A percentile compares a stretch with the other conserved stretches of the same genome.
phyloP scores from a whole-genome alignment of 352 stramenopile species.

The Globisporangium recalcitrans region DNA sequence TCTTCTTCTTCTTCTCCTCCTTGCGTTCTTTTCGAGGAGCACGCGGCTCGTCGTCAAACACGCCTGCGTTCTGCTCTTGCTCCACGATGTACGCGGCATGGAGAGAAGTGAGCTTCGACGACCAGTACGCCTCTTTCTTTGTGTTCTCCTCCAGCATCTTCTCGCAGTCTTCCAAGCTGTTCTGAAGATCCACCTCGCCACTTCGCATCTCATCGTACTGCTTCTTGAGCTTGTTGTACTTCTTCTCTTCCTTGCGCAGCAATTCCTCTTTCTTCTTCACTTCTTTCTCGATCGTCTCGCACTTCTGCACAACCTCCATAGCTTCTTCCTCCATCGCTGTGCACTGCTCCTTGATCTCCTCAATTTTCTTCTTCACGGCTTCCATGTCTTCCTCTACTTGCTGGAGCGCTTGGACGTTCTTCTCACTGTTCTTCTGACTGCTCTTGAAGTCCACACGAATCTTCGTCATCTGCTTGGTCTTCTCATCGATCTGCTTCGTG shows the following conservation, averaged over 20 bases:
- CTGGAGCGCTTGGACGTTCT: conserved; percentile 54
- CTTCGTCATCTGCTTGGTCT: conserved; percentile 86
- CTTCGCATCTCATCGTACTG: conserved; percentile 88
- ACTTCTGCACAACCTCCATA: conserved; percentile 86
- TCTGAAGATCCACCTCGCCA: conserved; percentile 91
- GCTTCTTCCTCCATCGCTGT: conserved; percentile 92
- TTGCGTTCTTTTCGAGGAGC: conserved; percentile 36
- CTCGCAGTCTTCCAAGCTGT: conserved; percentile 90
- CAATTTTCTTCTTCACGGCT: conserved; percentile 63
- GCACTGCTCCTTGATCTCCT: conserved; percentile 86
- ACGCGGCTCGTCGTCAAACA: conserved; percentile 59
- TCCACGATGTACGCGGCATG: conserved; percentile 53
- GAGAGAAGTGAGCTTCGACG: conserved; percentile 64
- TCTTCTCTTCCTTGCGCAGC: conserved; percentile 64
- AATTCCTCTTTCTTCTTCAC: conserved; percentile 85
- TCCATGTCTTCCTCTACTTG: conserved; percentile 77
- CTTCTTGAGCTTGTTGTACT: conserved; percentile 87
- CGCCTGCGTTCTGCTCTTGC: conserved; percentile 66
- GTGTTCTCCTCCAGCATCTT: conserved; percentile 91
- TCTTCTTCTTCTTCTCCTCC: conserved; percentile 19
- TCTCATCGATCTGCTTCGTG: conserved; percentile 81
- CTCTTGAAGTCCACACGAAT: conserved; percentile 82
- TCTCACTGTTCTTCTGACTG: conserved; percentile 75
- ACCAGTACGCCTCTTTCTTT: conserved; percentile 87
- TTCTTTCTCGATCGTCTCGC: conserved; percentile 88